phyloP scores from a whole-genome alignment of 148 eudicot genomes.

The Silene latifolia region DNA sequence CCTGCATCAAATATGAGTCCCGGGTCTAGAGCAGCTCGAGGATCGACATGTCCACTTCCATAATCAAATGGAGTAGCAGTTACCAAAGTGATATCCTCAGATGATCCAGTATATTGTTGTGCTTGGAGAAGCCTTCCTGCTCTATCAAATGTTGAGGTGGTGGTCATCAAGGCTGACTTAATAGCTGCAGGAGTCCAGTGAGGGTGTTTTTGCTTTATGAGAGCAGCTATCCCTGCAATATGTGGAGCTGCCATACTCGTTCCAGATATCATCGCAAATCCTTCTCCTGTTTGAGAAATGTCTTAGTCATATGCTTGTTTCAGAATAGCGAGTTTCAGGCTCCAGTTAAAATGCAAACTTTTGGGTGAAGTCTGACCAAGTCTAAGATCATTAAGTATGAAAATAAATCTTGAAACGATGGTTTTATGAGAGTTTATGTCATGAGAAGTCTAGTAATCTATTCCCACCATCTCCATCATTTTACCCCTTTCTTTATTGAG shows the following conservation, averaged over 20 bases:
- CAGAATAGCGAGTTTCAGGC: background rate
- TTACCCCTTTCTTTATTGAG: background rate
- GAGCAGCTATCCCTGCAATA: constrained; percentile 96
- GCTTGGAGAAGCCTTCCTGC: constrained; percentile 79
- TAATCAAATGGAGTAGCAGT: constrained; percentile 94
- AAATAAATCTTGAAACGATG: background rate
- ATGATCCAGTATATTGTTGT: constrained; percentile 79
- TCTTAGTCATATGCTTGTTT: background rate
- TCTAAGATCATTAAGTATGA: background rate
- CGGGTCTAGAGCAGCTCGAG: constrained; percentile 90
- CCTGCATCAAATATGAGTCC: constrained; percentile 96
- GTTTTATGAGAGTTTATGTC: background rate
- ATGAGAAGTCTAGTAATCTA: background rate
- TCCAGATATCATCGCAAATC: constrained; percentile 95
- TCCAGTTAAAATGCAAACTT: background rate
- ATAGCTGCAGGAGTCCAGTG: constrained; percentile 99
- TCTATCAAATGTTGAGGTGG: constrained; percentile 64
- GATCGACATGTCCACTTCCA: constrained; percentile 95
- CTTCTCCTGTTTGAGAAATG: constrained; percentile 63
- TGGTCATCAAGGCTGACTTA: constrained; percentile 95
- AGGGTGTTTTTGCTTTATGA: constrained; percentile 89
- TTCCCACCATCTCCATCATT: background rate
- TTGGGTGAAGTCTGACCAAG: background rate
- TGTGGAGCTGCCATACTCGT: constrained; percentile 99
- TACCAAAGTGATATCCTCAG: constrained; percentile 57